A percentile compares a stretch with the other conserved stretches of the same genome.
phyloP scores from a whole-genome alignment of 1,139 yeast species.

The Martiniozyma asiatica region DNA sequence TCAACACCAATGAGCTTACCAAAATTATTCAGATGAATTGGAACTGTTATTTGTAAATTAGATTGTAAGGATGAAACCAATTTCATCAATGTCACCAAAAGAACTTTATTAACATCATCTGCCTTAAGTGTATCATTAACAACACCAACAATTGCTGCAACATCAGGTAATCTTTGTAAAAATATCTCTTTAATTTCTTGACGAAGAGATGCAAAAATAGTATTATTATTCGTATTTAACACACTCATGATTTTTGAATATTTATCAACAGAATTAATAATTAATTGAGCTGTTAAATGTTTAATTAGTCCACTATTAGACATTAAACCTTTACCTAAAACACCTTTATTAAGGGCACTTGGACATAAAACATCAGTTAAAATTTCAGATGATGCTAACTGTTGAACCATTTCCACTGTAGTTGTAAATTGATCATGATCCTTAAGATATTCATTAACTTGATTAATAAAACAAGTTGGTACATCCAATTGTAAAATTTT shows the following conservation, averaged over 20 bases:
- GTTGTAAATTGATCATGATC: slow-evolving; percentile 3
- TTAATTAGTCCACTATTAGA: slow-evolving; percentile 44
- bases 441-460: slow-evolving; percentile 6
- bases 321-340: slow-evolving; percentile 48
- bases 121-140: slow-evolving; percentile 26
- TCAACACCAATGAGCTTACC: slow-evolving; percentile 9
- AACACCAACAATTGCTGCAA: slow-evolving; percentile 27
- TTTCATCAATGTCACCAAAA: slow-evolving; percentile 22
- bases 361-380: slow-evolving; percentile 50
- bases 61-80: slow-evolving; percentile 13
- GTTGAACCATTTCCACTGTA: slow-evolving; percentile 11
- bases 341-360: slow-evolving; percentile 45
- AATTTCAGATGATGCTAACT: slow-evolving; percentile 9
- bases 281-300: slow-evolving; percentile 53
- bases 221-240: slow-evolving; percentile 24
- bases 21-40: slow-evolving; percentile 13
- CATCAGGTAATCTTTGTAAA: slow-evolving; percentile 33
- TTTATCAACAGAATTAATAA: slow-evolving; percentile 44
- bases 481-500: slow-evolving; percentile 44
- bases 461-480: slow-evolving; percentile 26
- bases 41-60: slow-evolving; percentile 10
- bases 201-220: slow-evolving; percentile 19
- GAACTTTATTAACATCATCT: slow-evolving; percentile 24
- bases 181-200: slow-evolving; percentile 26
- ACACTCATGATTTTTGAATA: slow-evolving; percentile 28